A percentile compares a stretch with the other conserved stretches of the same genome.
These are phyloP conservation scores for Anaeromyces robustus DNA, from an alignment of 192 early-diverging fungal species.

Conservation along the genomic window DNA sequence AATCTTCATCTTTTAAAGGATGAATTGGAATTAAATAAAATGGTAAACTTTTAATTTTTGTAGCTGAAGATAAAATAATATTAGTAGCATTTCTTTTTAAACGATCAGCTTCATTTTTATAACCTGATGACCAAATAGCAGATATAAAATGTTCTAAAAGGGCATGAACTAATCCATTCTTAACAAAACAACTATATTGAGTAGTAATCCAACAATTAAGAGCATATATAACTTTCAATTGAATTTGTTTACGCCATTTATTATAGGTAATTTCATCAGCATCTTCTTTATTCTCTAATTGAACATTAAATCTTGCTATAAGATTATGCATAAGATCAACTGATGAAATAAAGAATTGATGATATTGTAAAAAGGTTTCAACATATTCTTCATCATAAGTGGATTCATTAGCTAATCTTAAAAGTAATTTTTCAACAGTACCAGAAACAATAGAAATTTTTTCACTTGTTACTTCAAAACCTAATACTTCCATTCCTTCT, in stretches of 20 bases:
- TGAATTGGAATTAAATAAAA: not conserved
- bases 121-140: not conserved
- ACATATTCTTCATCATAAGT: slow-evolving; percentile 45
- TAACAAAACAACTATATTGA: not conserved
- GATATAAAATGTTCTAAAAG: not conserved
- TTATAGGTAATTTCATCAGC: not conserved
- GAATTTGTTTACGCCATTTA: not conserved
- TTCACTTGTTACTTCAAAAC: slow-evolving; percentile 33
- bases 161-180: not conserved
- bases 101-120: not conserved
- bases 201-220: not conserved
- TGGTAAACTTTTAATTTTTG: not conserved
- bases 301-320: slow-evolving; percentile 38
- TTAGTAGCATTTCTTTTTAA: not conserved
- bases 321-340: slow-evolving; percentile 33
- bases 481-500: slow-evolving; percentile 33
- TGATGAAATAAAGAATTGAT: slow-evolving; percentile 42
- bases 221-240: not conserved
- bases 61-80: not conserved
- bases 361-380: slow-evolving; percentile 37
- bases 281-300: slow-evolving; percentile 17
- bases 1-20: not conserved
- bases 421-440: slow-evolving; percentile 43
- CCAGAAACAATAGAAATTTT: slow-evolving; percentile 40
- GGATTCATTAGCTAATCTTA: slow-evolving; percentile 36